Base-by-base conservation (phyloP, 179 eudicot species). In the Carnegiea gigantea region DNA sequence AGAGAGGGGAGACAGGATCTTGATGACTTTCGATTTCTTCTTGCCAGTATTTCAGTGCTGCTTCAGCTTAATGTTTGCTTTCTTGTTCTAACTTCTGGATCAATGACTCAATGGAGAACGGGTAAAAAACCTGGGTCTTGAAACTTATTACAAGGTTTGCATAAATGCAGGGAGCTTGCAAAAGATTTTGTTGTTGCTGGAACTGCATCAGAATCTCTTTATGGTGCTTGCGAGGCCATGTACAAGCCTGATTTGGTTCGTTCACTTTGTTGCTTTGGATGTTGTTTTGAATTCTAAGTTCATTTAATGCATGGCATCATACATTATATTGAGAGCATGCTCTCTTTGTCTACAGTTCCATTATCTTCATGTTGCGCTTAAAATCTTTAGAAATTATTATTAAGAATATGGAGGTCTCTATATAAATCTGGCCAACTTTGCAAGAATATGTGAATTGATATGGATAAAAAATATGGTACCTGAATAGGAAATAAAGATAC, bases 211-310 rank as follows among this genome's bases (percentile, higher is more conserved):
- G 98, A 95, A 80, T 95, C 98, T 71, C 89, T 95, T 9, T 95
- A 95, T 86, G 98, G 98, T 89, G 98, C 98, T 57, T 95, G 98
- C 85, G 98, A 95, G 81, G 90, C 98, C 57, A 91, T 93, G 98
- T 95, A 85, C 93, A 95, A 92, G 89, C 95, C 98, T 76, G 97
- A 95, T 88, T 91, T 95, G 98, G 98, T 95, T 82, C n/a, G 91
- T 90, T 59, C 43, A 24, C 62, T 54, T 38, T 26, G 0, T 68
- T n/a, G 18, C 24, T 77, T 20, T 77, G 33, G 43, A 30, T 82
- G 23, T 2, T 21, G 13, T 23, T 64, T 24, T 11, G 54, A 77
- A 4, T 67, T 44, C 49, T 23, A 28, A 5, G 77, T 68, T 73
- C 36, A 1, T 44, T 10, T 48, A 46, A 73, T 73, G 57, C 51